Percentiles rank a stretch among this genome's conserved stretches.
Conservation (phyloP, 306 rosid genomes). For the Citrullus mucosospermus region DNA sequence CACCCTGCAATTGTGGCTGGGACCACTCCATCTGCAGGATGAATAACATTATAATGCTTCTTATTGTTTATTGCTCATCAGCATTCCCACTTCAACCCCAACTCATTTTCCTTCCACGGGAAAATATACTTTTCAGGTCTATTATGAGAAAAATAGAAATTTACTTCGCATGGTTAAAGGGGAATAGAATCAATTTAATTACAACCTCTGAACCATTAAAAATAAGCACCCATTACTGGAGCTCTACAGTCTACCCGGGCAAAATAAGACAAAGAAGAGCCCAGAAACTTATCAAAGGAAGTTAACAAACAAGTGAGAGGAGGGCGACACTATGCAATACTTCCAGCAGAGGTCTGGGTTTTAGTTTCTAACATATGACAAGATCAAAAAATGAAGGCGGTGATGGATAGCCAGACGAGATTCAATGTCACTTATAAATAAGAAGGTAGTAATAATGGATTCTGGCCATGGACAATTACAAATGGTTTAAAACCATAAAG, state of each 20-base stretch:
- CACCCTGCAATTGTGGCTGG: conserved; percentile 79
- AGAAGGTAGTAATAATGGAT: neutral
- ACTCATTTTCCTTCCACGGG: neutral
- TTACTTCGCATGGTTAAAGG: neutral
- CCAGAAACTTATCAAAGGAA: neutral
- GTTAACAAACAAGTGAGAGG: neutral
- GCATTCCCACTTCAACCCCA: neutral
- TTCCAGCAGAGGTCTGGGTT: neutral
- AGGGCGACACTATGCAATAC: neutral
- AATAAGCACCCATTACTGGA: neutral
- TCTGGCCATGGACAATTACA: neutral
- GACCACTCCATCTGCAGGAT: conserved; percentile 92
- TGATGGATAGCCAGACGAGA: neutral
- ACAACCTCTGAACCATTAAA: neutral
- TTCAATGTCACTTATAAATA: neutral
- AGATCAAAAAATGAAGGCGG: neutral
- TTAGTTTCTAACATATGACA: neutral
- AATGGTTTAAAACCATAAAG: neutral
- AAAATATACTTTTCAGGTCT: neutral
- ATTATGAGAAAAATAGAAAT: neutral
- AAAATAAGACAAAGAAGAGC: neutral
- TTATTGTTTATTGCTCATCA: conserved; percentile 7
- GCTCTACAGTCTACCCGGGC: neutral
- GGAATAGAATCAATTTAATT: neutral
- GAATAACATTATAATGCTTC: neutral